Base-by-base conservation (phyloP, 164 flowering plant species). In the Annona squamosa region DNA sequence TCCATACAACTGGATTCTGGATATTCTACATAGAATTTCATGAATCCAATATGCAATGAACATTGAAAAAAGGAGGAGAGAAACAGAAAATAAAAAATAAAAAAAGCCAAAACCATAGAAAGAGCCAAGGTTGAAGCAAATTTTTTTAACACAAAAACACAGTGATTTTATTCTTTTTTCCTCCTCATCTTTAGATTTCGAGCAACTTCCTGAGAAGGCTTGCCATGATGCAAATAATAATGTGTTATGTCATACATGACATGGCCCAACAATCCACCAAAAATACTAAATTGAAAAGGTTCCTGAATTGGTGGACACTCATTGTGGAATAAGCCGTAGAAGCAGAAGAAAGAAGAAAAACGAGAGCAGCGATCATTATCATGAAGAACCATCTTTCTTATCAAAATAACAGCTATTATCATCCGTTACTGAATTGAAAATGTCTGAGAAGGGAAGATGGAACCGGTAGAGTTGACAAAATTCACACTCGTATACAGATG, bases 151-250 rank as follows among this genome's bases (percentile, higher is more conserved):
- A 19, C 1, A 63, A 18, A 6, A 4, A 13, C 12, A 63, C 26
- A 2, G 26, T 52, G 13, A 52, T 52, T 5, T 2, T 10, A 10
- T 1, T 52, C 42, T 52, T 52, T 7, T 17, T 63, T 63, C 57
- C 37, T 42, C 45, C 63, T 81, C 79, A 93, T 98, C 99, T 95
- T 95, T 37, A 95, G 87, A 75, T 79, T 74, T 75, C 82, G 80
- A 12, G 91, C 70, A 9, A 85, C 75, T 63, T 82, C 84, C 4
- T 46, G 80, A 16, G 88, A 76, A 46, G 99, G 99, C 77, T 91
- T 92, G 65, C 91, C 98, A 77, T 93, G 98, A 77, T 95, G 99
- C 79, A 95, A 78, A 76, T 93, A 95, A 80, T 90, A 95, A 82
- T 95, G 99, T 69, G 94, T 95, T 61, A 81, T 74, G 68, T 95